A percentile compares a stretch with the other conserved stretches of the same genome.
Conservation (phyloP, 306 rosid species). For the Prunus salicina region DNA sequence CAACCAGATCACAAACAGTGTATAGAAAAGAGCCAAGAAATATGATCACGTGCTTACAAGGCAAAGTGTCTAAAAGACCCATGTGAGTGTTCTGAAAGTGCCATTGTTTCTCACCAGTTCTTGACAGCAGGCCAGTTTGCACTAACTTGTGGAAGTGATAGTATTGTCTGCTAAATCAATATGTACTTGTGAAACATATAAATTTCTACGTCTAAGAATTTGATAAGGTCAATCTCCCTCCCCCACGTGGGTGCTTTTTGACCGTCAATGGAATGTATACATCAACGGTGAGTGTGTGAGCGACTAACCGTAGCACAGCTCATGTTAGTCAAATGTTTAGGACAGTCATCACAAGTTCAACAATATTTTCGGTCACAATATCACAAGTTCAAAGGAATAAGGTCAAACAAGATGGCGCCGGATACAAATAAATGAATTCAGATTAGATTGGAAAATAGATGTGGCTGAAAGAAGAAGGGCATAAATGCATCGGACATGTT, state of each 20-base stretch:
- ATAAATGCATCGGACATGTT: slow-evolving; percentile 10
- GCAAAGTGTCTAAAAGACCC: slow-evolving; percentile 12
- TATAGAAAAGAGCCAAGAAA: slow-evolving; percentile 36
- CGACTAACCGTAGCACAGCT: neutral
- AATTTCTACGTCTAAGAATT: no score
- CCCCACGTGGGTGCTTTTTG: no score
- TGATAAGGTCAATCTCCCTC: no score
- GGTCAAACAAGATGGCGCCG: slow-evolving; percentile 12
- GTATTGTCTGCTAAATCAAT: neutral
- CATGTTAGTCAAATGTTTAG: neutral
- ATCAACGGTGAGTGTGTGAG: no score
- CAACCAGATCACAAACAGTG: slow-evolving; percentile 7
- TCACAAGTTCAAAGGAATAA: neutral
- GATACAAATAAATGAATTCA: neutral
- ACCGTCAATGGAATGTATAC: no score
- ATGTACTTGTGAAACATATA: no score
- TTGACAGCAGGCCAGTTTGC: neutral
- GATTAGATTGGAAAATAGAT: neutral
- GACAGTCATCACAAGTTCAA: neutral
- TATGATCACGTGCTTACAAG: slow-evolving; percentile 8
- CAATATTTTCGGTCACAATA: neutral
- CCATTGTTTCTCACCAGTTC: slow-evolving; percentile 4
- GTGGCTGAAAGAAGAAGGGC: slow-evolving; percentile 11
- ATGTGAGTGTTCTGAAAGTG: slow-evolving; percentile 41
- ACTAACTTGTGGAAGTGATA: slow-evolving; percentile 18